Evolutionary conservation across 768 basidiomycete genomes (phyloP), one percentile per base, ranked within the genome.

Genomic region (Chalciporus chontae): DNA sequence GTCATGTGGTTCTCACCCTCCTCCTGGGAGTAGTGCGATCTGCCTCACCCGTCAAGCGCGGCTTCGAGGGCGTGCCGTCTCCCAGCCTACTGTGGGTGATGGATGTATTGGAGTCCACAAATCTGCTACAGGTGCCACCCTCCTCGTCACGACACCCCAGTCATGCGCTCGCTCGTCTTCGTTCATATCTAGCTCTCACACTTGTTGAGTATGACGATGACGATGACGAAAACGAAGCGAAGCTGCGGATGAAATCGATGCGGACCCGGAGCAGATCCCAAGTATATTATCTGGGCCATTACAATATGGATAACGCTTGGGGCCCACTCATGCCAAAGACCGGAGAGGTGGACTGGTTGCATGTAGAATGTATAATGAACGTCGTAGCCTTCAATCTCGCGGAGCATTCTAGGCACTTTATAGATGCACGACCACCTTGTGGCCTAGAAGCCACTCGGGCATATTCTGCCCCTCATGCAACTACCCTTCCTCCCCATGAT

Each of bases 251-350:
- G 40, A 62, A 57, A 38, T 27, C 40, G 9, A 56, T 73, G 21
- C 78, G 80, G 21, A 72, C 70, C 40, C 58, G 60, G 27, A 81
- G 82, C 54, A 71, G 87, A 34, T 75, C 73, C 50, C 79, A 70
- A 55, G 80, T 84, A 4, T 89, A 89, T 66, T 76, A 85, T 62
- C 72, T 87, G 40, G 73, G 76, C 10, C 79, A 83, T 56, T 88
- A 87, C 59, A 62, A 58, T 29, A 54, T 55, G 21, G 67, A 69
- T 19, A 81, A 73, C 50, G 63, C 69, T 17, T 87, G 79, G 77
- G 87, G 85, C 1, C 86, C 87, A 5, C 84, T 78, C 55, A 32
- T 53, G 27, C 51, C 67, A 21, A 45, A 60, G 23, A 63, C 70
- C 15, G 70, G 72, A 26, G 41, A 59, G 13, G 76, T 80, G 47